Conservation (phyloP, 2,329 filamentous ascomycete genomes). For the Fusarium penzigii region DNA sequence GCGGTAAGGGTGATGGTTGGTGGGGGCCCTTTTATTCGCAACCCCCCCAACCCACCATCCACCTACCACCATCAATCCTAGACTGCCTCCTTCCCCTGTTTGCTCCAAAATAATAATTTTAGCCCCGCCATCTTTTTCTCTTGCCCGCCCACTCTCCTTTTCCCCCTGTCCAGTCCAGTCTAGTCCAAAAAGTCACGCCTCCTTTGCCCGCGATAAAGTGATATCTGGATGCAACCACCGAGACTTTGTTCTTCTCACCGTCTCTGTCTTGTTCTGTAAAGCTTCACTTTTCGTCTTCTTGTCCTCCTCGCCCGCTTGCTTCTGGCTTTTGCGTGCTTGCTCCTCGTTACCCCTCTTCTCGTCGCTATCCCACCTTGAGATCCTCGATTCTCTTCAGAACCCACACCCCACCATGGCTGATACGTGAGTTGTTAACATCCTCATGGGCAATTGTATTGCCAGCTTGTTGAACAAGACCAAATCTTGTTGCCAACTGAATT, state of each 20-base stretch:
- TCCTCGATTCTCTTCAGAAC: conserved; percentile 16
- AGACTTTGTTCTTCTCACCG: conserved; percentile 27
- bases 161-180: conserved; percentile 20
- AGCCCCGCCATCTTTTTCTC: conserved; percentile 42
- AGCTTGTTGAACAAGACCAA: conserved; percentile 1
- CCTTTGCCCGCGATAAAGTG: conserved; percentile 10
- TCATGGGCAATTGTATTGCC: conserved; percentile 6
- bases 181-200: too few relatives aligned
- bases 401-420: conserved; percentile 40
- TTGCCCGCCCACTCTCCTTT: conserved; percentile 30
- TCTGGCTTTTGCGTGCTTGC: conserved; percentile 21
- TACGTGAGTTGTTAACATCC: conserved; percentile 35
- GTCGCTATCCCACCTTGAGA: conserved; percentile 8
- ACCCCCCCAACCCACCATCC: too few relatives aligned
- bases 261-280: conserved; percentile 26
- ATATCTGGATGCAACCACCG: conserved; percentile 32
- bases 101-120: conserved; percentile 39
- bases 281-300: conserved; percentile 17
- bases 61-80: neutral
- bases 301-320: conserved; percentile 15
- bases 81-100: conserved; percentile 18
- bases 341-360: conserved; percentile 12
- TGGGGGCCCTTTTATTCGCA: too few relatives aligned
- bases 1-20: too few relatives aligned
- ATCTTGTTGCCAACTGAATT: neutral